Conservation (phyloP, 441 rosid species). For the Erodium chrysanthum region DNA sequence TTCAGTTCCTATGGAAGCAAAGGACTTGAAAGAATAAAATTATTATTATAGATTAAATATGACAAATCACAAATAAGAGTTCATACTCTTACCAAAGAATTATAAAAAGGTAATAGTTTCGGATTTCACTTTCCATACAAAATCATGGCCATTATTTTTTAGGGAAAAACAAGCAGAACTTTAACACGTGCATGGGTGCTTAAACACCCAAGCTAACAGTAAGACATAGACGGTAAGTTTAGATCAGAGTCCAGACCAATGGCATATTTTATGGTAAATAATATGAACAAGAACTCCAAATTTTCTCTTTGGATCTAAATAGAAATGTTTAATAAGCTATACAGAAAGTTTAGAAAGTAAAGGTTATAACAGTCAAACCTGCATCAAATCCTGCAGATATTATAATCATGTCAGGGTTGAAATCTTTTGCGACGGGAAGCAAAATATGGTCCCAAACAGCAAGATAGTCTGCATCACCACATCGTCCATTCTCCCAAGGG, state of each 20-base stretch:
- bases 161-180: background rate
- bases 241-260: background rate
- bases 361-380: slow-evolving; percentile 37
- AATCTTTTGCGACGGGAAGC: slow-evolving; percentile 74
- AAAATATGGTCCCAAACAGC: slow-evolving; percentile 92
- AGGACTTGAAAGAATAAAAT: background rate
- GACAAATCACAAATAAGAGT: too few species aligned
- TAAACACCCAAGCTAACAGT: background rate
- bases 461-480: slow-evolving; percentile 89
- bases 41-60: too few species aligned
- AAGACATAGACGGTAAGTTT: background rate
- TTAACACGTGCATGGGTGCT: background rate
- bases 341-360: background rate
- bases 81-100: background rate
- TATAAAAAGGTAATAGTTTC: background rate
- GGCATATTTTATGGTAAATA: background rate
- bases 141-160: background rate
- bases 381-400: slow-evolving; percentile 97
- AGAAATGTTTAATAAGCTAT: background rate
- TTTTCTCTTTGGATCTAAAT: background rate
- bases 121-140: background rate
- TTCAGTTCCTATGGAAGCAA: background rate
- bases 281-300: background rate
- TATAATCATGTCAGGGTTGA: slow-evolving; percentile 64
- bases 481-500: slow-evolving; percentile 82